These are phyloP conservation scores for Bruguiera sexangula DNA, from an alignment of 345 rosid genomes.

Conservation along the genomic window DNA sequence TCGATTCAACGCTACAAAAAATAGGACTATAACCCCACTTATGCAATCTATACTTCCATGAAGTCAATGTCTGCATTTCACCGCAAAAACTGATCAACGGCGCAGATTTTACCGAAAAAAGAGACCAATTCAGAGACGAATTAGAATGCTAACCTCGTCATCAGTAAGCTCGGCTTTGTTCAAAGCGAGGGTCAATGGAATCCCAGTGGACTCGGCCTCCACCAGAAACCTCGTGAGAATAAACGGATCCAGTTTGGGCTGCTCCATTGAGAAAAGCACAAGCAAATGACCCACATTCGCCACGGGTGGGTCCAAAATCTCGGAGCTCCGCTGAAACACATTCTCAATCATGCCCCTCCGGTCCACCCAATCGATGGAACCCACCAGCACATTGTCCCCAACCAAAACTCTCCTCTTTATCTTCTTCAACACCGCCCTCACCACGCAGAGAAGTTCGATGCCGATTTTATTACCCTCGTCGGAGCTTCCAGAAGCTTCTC, in stretches of 20 bases:
- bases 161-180: slow-evolving; percentile 73
- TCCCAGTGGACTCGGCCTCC: slow-evolving; percentile 80
- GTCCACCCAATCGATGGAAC: slow-evolving; percentile 90
- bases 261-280: slow-evolving; percentile 78
- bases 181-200: slow-evolving; percentile 74
- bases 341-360: slow-evolving; percentile 85
- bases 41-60: slow-evolving; percentile 63
- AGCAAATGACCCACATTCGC: slow-evolving; percentile 80
- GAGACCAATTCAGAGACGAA: not conserved
- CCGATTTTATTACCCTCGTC: slow-evolving; percentile 30
- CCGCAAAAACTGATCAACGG: not conserved
- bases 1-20: slow-evolving; percentile 76
- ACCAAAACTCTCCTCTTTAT: slow-evolving; percentile 84
- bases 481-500: not conserved
- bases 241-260: slow-evolving; percentile 71
- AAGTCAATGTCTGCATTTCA: slow-evolving; percentile 48
- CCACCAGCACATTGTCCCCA: slow-evolving; percentile 81
- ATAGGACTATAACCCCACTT: slow-evolving; percentile 81
- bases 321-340: slow-evolving; percentile 60
- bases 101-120: not conserved
- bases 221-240: slow-evolving; percentile 78
- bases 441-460: slow-evolving; percentile 82
- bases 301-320: slow-evolving; percentile 77
- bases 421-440: slow-evolving; percentile 85
- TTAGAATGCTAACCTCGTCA: slow-evolving; percentile 45